A percentile compares a stretch with the other conserved stretches of the same genome.
These are phyloP conservation scores for Naganishia albida DNA, from an alignment of 1,284 basidiomycete genomes.

Conservation along the genomic window DNA sequence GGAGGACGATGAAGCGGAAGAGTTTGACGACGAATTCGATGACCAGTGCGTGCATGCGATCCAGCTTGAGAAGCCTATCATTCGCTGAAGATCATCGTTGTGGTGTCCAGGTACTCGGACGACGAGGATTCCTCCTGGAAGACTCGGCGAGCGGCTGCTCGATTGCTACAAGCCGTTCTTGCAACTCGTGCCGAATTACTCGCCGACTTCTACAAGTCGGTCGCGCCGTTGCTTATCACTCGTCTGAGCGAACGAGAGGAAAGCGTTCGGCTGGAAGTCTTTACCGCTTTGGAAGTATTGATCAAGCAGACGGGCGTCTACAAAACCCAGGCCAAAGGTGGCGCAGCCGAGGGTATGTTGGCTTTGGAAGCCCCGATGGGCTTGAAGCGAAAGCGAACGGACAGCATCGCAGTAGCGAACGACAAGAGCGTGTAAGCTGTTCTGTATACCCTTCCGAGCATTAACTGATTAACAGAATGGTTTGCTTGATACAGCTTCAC, in stretches of 20 bases:
- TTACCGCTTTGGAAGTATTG: slow-evolving; percentile 78
- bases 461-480: background rate
- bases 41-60: slow-evolving; percentile 50
- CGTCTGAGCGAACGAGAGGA: slow-evolving; percentile 94
- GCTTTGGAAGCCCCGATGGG: slow-evolving; percentile 51
- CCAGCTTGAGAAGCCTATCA: slow-evolving; percentile 1
- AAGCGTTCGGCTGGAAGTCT: slow-evolving; percentile 90
- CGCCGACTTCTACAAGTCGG: slow-evolving; percentile 71
- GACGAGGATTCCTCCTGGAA: slow-evolving; percentile 99
- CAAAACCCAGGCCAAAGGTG: slow-evolving; percentile 52
- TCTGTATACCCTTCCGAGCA: background rate
- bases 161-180: slow-evolving; percentile 80
- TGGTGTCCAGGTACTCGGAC: slow-evolving; percentile 78
- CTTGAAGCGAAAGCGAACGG: slow-evolving; percentile 72
- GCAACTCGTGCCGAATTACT: slow-evolving; percentile 85
- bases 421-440: slow-evolving; percentile 22
- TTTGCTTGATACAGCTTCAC: slow-evolving; percentile 11
- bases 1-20: slow-evolving; percentile 64
- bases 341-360: slow-evolving; percentile 57
- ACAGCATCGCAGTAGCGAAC: slow-evolving; percentile 58
- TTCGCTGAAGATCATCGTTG: background rate
- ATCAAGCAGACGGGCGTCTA: slow-evolving; percentile 81
- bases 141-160: slow-evolving; percentile 88
- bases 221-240: slow-evolving; percentile 83
- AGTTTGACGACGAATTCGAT: slow-evolving; percentile 52